Evolutionary conservation across 345 rosid species (phyloP).

Genomic region (Passiflora organensis): DNA sequence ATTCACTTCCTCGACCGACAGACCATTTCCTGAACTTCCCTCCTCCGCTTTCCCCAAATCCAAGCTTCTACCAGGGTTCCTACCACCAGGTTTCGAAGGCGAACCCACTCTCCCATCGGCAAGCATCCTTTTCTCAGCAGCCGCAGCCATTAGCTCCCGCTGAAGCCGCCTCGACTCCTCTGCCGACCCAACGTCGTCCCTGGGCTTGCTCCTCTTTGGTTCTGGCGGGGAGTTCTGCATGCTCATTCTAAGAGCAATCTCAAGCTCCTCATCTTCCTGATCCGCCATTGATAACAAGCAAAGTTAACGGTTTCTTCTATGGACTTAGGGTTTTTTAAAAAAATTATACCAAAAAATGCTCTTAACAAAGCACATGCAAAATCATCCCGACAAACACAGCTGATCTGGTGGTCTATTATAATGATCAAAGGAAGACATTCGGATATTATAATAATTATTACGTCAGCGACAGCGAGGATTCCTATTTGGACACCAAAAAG

Average conservation of each 20-base stretch:
- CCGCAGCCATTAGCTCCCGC: constrained; percentile 95
- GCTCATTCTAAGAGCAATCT: constrained; percentile 86
- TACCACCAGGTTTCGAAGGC: constrained; percentile 16
- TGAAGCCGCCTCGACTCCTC: constrained; percentile 62
- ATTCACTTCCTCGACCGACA: constrained; percentile 46
- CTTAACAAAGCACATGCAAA: too few relatives aligned
- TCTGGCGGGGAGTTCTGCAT: constrained; percentile 90
- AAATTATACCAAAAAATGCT: too few relatives aligned
- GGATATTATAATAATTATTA: too few relatives aligned
- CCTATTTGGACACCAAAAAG: too few relatives aligned
- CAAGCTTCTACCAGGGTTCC: constrained; percentile 10
- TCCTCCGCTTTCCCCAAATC: constrained; percentile 25
- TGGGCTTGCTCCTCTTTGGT: constrained; percentile 88
- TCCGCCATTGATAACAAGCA: constrained; percentile 56
- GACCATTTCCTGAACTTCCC: constrained; percentile 24
- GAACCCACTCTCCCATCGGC: constrained; percentile 28
- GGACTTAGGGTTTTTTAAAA: background rate
- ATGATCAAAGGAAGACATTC: too few relatives aligned
- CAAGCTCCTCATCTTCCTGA: constrained; percentile 87
- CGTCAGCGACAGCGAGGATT: too few relatives aligned
- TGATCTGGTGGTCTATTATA: too few relatives aligned
- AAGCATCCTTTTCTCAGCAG: constrained; percentile 86
- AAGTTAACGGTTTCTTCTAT: background rate
- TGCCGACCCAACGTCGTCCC: constrained; percentile 51
- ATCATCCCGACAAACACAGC: too few relatives aligned